Evolutionary conservation across 345 rosid species (phyloP), one percentile per base, ranked within the genome.

Genomic region (Microthlaspi erraticum): DNA sequence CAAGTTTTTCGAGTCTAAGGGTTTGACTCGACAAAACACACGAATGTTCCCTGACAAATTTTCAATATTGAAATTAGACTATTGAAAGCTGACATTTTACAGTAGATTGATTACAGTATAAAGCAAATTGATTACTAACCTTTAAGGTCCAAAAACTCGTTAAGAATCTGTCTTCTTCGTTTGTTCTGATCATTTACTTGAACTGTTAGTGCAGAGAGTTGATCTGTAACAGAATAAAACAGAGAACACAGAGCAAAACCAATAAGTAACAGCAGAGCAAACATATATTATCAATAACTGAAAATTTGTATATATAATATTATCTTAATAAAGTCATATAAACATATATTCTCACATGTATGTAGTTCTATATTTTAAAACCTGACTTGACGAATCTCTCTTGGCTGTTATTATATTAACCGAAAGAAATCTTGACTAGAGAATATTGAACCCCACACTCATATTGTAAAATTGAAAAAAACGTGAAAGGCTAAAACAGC

Each of bases 1-100:
- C 42, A 75, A 45, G 26, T 70, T 81, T 5, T 43, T 29, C 8
- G 68, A 61, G 55, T 29, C 66, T 55, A 80, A 32, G 5, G 96
- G 93, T 72, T 85, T 85, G 14, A 89, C 68, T 14, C 93, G 91
- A 64, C 96, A 89, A 70, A 87, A 89, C 19, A 89, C 96, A 33
- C 96, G 91, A 66, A 89, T 89, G 61, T 84, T 89, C 23, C 91
- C 92, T 88, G 82, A 5, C 11, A 13, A 32, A 12, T 26, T 36
- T 51, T 26, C 26, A 13, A 69, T 42, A 17, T 50, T 73, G 29
- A 60, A 5, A 43, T 7, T 50, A 60, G 38, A 51, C 38, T 56
- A 42, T 54, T 13, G 20, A 29, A 12, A 23, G 26, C 26, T 37
- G 37, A 18, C 5, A 16, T n/a, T 19, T 8, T 46, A 17, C 32